Evolutionary conservation across 139 green algal genomes (phyloP).

Genomic region (Chlorella sorokiniana): DNA sequence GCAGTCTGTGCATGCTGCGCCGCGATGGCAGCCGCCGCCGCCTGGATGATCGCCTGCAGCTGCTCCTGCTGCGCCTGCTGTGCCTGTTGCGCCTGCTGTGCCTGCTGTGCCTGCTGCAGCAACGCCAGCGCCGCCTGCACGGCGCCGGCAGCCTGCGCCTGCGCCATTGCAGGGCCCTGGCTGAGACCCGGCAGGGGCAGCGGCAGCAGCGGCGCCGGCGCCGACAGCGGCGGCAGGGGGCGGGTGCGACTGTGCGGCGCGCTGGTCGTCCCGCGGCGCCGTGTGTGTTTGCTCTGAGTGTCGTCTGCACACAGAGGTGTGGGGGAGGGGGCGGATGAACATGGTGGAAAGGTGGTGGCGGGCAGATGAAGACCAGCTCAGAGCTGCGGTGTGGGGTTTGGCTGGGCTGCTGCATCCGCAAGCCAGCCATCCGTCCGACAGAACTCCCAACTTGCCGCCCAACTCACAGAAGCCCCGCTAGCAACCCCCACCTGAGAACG

Average conservation of each 20-base stretch:
- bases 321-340: neutral
- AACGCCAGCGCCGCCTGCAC: constrained; percentile 8
- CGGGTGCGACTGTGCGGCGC: neutral
- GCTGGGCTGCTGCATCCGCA: neutral
- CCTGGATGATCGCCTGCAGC: neutral
- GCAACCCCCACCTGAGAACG: constrained; percentile 11
- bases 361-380: too few species aligned
- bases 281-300: constrained; percentile 10
- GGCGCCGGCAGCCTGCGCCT: neutral
- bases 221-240: too few species aligned
- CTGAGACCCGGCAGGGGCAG: neutral
- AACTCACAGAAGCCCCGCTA: too few species aligned
- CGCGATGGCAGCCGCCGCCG: too few species aligned
- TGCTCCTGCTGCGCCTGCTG: neutral
- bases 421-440: neutral
- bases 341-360: neutral
- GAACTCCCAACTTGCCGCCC: neutral
- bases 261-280: neutral
- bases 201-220: neutral
- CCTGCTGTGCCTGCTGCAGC: constrained; percentile 16
- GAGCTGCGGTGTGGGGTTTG: too few species aligned
- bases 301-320: constrained; percentile 2
- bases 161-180: neutral
- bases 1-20: too few species aligned
- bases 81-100: constrained; percentile 21